These are phyloP conservation scores for Penicillium sp. DNA, from an alignment of 2,329 filamentous ascomycete genomes.

Conservation along the genomic window DNA sequence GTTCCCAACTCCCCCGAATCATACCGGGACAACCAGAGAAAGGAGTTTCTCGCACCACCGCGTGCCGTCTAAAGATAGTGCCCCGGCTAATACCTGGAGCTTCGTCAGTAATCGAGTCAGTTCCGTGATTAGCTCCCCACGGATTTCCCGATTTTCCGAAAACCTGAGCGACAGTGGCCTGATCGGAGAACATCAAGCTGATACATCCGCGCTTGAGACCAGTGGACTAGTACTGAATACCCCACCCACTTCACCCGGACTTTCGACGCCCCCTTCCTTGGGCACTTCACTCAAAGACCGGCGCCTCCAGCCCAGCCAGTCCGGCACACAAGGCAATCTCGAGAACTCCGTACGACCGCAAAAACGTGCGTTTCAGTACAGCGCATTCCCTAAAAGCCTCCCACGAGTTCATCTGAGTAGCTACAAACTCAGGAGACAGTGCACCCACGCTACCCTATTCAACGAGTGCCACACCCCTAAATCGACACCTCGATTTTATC, in stretches of 20 bases:
- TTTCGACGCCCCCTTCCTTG: not conserved
- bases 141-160: conserved; percentile 1
- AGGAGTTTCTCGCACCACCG: not conserved
- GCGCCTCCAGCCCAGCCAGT: not conserved
- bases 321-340: not conserved
- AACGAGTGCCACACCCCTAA: not conserved
- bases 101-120: not conserved
- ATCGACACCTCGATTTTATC: not conserved
- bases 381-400: not conserved
- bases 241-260: not conserved
- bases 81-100: conserved; percentile 1
- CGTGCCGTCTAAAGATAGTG: not conserved
- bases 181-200: not conserved
- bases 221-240: not conserved
- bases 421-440: not conserved
- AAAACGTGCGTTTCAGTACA: not conserved
- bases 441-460: not conserved
- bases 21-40: not conserved
- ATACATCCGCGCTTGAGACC: not conserved
- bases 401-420: not conserved
- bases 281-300: not conserved
- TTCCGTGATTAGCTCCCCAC: not conserved
- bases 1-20: not conserved
- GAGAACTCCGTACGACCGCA: not conserved
- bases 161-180: not conserved